A percentile compares a stretch with the other conserved stretches of the same genome.
These are phyloP conservation scores for Colletotrichum graminicola DNA, from an alignment of 2,329 filamentous ascomycete genomes.

Conservation along the genomic window DNA sequence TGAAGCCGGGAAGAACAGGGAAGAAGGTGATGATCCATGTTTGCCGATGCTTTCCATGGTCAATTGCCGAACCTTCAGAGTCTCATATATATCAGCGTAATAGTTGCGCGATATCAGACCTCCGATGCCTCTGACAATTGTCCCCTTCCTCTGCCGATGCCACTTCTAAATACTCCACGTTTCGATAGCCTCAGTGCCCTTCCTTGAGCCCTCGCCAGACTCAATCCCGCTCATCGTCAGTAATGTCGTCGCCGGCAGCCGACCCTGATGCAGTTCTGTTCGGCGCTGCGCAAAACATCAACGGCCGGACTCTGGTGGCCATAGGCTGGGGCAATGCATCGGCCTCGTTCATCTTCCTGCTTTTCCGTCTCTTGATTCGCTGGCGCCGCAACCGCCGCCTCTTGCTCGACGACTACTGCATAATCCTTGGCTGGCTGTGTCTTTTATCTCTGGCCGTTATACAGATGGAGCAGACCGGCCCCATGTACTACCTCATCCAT, in stretches of 20 bases:
- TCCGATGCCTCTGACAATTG: not conserved
- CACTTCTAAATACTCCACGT: not conserved
- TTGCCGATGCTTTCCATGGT: not conserved
- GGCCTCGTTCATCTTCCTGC: conserved; percentile 47
- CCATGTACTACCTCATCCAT: conserved; percentile 43
- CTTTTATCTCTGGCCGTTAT: conserved; percentile 45
- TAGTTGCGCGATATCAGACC: not conserved
- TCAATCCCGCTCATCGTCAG: not conserved
- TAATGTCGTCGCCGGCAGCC: not conserved
- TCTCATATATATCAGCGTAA: not conserved
- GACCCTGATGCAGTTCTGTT: conserved; percentile 38
- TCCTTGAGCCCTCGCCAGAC: not conserved
- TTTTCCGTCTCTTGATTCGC: conserved; percentile 47
- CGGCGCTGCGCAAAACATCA: conserved; percentile 36
- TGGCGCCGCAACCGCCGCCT: conserved; percentile 43
- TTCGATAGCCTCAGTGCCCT: not conserved
- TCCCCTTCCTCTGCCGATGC: not conserved
- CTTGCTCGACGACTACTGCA: conserved; percentile 49
- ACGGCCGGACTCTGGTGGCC: conserved; percentile 43
- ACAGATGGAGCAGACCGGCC: conserved; percentile 43
- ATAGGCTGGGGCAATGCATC: conserved; percentile 49
- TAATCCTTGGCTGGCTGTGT: conserved; percentile 47
- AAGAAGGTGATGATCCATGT: not conserved
- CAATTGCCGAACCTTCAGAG: not conserved
- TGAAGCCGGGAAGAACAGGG: not conserved